Conservation (phyloP, 2,329 filamentous ascomycete species). For the Aspergillus candidus region DNA sequence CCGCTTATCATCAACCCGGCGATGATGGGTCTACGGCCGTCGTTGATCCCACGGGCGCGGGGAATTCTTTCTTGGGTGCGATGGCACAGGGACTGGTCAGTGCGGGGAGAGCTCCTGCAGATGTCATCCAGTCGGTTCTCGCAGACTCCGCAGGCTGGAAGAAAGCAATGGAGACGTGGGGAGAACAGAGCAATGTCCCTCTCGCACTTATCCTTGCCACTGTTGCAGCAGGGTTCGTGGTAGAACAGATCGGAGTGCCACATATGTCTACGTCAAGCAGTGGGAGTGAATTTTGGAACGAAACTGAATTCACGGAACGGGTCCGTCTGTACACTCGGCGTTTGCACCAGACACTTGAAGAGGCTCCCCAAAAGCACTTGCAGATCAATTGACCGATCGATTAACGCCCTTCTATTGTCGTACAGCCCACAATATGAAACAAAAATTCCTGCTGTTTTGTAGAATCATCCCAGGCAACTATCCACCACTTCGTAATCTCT, state of each 20-base stretch:
- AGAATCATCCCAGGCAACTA: conserved; percentile 11
- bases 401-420: conserved; percentile 35
- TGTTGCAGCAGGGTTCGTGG: conserved; percentile 82
- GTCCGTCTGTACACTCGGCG: conserved; percentile 41
- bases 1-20: conserved; percentile 60
- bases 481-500: background rate
- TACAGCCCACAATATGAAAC: conserved; percentile 33
- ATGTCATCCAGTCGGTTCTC: conserved; percentile 26
- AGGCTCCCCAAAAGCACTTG: conserved; percentile 33
- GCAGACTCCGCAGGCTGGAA: conserved; percentile 52
- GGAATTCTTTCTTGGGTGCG: conserved; percentile 77
- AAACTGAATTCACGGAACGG: conserved; percentile 39
- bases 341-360: conserved; percentile 35
- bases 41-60: conserved; percentile 89
- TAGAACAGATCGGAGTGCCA: conserved; percentile 89
- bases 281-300: conserved; percentile 41
- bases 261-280: conserved; percentile 23
- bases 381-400: conserved; percentile 32
- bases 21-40: conserved; percentile 44
- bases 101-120: conserved; percentile 26
- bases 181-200: conserved; percentile 46
- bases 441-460: conserved; percentile 24
- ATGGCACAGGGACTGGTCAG: conserved; percentile 52
- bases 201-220: conserved; percentile 69
- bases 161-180: conserved; percentile 41